phyloP scores from a whole-genome alignment of 1,284 basidiomycete species.

The Melampsora larici-populina region DNA sequence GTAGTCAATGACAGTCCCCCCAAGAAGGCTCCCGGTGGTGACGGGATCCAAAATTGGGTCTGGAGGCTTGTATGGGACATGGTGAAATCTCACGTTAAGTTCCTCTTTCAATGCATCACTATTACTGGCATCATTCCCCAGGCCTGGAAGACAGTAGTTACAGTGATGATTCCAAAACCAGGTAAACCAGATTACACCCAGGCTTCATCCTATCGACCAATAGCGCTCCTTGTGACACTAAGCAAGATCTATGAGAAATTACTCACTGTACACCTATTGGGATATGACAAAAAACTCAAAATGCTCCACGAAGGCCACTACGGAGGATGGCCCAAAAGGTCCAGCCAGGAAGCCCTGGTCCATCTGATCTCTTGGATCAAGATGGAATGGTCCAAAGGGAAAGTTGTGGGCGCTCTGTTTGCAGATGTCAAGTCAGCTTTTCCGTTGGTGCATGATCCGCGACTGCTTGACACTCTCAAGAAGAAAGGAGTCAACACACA shows the following conservation, averaged over 20 bases:
- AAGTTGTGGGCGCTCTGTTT: background rate
- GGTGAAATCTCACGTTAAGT: background rate
- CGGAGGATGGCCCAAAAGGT: background rate
- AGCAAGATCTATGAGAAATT: no score
- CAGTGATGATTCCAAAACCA: conserved; percentile 14
- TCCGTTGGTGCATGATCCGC: background rate
- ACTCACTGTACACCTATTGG: background rate
- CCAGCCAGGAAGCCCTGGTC: background rate
- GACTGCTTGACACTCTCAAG: background rate
- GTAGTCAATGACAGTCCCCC: background rate
- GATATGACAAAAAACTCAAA: background rate
- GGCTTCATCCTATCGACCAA: background rate
- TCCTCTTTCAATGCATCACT: no score
- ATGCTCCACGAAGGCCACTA: conserved; percentile 1
- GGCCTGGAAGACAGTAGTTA: conserved; percentile 6
- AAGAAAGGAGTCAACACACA: background rate
- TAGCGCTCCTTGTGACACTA: background rate
- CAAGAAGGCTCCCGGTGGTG: background rate
- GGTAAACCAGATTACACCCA: conserved; percentile 12
- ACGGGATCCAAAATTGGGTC: background rate
- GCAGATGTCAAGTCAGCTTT: background rate
- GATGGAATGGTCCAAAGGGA: background rate
- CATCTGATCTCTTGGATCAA: background rate
- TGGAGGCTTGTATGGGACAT: background rate
- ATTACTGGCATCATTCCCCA: background rate